Evolutionary conservation across 2,329 filamentous ascomycete species (phyloP).

Genomic region (Cladosporium sp.): DNA sequence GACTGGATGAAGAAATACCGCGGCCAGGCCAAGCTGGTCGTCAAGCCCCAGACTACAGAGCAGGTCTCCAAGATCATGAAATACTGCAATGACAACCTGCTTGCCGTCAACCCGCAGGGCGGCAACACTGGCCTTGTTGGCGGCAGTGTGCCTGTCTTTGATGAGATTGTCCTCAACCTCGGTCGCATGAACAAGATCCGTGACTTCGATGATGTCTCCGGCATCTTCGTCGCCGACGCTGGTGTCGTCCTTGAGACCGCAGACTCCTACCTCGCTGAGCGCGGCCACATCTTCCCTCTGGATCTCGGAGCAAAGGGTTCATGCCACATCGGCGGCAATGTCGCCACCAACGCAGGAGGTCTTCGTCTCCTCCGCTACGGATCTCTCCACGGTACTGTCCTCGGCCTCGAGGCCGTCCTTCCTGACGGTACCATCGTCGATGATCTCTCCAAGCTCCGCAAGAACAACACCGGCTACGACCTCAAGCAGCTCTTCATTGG

Average conservation of each 20-base stretch:
- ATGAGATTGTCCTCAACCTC: constrained; percentile 93
- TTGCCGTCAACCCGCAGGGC: constrained; percentile 94
- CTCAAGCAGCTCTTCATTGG: constrained; percentile 96
- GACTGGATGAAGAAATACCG: constrained; percentile 99
- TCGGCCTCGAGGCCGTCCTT: constrained; percentile 89
- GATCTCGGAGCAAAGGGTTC: constrained; percentile 98
- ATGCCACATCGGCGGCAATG: constrained; percentile 93
- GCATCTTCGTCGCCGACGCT: constrained; percentile 83
- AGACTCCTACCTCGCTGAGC: constrained; percentile 79
- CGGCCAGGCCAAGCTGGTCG: constrained; percentile 79
- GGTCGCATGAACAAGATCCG: constrained; percentile 85
- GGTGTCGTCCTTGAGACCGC: constrained; percentile 87
- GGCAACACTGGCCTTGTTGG: constrained; percentile 96
- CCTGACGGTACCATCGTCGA: constrained; percentile 90
- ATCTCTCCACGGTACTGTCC: constrained; percentile 85
- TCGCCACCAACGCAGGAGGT: constrained; percentile 92
- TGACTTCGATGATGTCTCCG: constrained; percentile 89
- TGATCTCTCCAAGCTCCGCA: constrained; percentile 80
- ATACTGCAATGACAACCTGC: constrained; percentile 89
- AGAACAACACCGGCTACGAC: constrained; percentile 99
- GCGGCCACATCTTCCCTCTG: constrained; percentile 84
- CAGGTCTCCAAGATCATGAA: constrained; percentile 86
- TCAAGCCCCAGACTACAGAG: constrained; percentile 79
- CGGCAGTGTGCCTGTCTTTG: constrained; percentile 92
- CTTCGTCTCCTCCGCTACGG: constrained; percentile 87